phyloP scores from a whole-genome alignment of 176 grass and related monocot genomes.

The Alloteropsis semialata region DNA sequence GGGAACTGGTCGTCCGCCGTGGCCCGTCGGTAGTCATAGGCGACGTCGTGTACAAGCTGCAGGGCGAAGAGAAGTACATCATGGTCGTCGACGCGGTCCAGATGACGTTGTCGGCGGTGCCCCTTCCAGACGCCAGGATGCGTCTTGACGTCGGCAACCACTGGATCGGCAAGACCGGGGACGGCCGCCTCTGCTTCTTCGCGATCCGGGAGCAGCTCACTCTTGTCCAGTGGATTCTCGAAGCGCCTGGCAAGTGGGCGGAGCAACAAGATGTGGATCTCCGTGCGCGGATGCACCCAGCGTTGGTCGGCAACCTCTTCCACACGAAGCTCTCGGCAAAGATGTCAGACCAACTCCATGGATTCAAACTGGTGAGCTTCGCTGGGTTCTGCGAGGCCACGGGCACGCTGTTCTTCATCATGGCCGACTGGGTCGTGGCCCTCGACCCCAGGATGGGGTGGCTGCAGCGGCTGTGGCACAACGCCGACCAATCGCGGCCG shows the following conservation, averaged over 20 bases:
- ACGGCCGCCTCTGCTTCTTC: conserved; percentile 51
- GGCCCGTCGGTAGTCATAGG: conserved; percentile 39
- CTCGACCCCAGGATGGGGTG: conserved; percentile 15
- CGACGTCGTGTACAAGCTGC: conserved; percentile 42
- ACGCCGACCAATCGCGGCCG: conserved; percentile 18
- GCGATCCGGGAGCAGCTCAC: conserved; percentile 23
- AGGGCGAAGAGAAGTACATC: conserved; percentile 27
- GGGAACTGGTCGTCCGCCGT: neutral
- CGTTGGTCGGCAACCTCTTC: conserved; percentile 14
- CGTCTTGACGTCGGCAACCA: conserved; percentile 33
- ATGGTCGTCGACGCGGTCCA: conserved; percentile 27
- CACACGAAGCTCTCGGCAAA: conserved; percentile 44
- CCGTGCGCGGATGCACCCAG: conserved; percentile 13
- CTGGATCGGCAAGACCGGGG: conserved; percentile 43
- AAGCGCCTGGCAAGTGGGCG: conserved; percentile 28
- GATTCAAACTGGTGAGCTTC: conserved; percentile 45
- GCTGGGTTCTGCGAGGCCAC: conserved; percentile 54
- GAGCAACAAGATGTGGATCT: conserved; percentile 21
- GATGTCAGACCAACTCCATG: conserved; percentile 39
- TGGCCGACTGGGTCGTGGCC: conserved; percentile 54
- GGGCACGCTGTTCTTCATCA: conserved; percentile 36
- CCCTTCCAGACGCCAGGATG: conserved; percentile 12
- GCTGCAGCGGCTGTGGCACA: conserved; percentile 48
- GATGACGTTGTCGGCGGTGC: conserved; percentile 32
- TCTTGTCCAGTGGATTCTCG: conserved; percentile 25